A percentile compares a stretch with the other conserved stretches of the same genome.
Evolutionary conservation across 352 stramenopile genomes (phyloP).

Genomic region (Blastocystis hominis): DNA sequence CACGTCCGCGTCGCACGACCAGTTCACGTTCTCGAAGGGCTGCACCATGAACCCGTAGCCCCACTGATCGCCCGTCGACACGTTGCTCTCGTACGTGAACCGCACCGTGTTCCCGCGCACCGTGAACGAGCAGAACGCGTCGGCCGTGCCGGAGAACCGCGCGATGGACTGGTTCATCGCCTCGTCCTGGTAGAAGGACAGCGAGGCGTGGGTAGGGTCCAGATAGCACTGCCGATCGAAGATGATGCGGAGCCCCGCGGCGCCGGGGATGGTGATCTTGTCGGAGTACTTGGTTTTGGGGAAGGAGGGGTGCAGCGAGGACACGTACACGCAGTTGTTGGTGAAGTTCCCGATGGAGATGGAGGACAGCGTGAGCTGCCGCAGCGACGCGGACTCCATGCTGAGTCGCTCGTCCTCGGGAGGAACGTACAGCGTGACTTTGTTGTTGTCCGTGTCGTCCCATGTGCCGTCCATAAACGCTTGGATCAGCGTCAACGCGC

Average conservation of each 20-base stretch:
- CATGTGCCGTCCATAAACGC: slow-evolving; percentile 42
- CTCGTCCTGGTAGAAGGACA: slow-evolving; percentile 49
- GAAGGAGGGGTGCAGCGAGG: slow-evolving; percentile 22
- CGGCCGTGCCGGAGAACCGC: slow-evolving; percentile 12
- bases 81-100: background rate
- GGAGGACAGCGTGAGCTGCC: background rate
- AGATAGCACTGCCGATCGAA: slow-evolving; percentile 32
- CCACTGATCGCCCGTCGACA: background rate
- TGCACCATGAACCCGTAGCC: slow-evolving; percentile 50
- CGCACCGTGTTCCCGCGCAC: slow-evolving; percentile 24
- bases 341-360: background rate
- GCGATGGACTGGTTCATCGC: background rate
- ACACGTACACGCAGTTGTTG: background rate
- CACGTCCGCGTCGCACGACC: background rate
- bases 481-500: background rate
- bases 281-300: slow-evolving; percentile 30
- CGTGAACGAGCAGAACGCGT: slow-evolving; percentile 31
- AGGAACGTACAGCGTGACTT: background rate
- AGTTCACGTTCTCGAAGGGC: slow-evolving; percentile 46
- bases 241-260: slow-evolving; percentile 7
- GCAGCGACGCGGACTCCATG: background rate
- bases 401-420: background rate
- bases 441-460: slow-evolving; percentile 51
- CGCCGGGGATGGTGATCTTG: slow-evolving; percentile 5
- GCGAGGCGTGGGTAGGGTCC: background rate